Percentiles rank a stretch among this genome's conserved stretches.
These are phyloP conservation scores for Penicillium nordicum DNA, from an alignment of 2,329 filamentous ascomycete genomes.

Conservation along the genomic window DNA sequence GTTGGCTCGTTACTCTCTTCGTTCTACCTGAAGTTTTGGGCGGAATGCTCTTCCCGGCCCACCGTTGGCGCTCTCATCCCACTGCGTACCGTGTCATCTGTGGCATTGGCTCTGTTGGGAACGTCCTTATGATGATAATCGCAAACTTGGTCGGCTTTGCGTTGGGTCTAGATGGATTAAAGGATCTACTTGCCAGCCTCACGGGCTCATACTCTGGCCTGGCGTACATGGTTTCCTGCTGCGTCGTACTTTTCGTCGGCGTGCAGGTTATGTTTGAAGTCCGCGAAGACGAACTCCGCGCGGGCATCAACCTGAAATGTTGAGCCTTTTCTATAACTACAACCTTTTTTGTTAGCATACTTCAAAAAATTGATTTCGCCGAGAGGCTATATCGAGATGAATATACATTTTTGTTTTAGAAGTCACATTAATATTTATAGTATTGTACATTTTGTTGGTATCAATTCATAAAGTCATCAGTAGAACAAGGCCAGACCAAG, in stretches of 20 bases:
- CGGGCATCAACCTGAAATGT: conserved; percentile 80
- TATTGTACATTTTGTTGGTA: conserved; percentile 16
- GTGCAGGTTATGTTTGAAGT: conserved; percentile 97
- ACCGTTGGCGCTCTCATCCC: conserved; percentile 66
- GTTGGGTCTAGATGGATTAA: conserved; percentile 81
- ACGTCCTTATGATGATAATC: conserved; percentile 91
- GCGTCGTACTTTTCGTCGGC: conserved; percentile 73
- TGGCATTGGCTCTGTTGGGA: conserved; percentile 74
- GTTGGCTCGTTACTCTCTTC: conserved; percentile 93
- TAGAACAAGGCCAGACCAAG: background rate
- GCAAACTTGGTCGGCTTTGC: conserved; percentile 96
- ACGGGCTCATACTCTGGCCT: conserved; percentile 72
- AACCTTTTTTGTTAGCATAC: background rate
- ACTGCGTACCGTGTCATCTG: conserved; percentile 76
- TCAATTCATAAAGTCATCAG: conserved; percentile 21
- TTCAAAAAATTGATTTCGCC: background rate
- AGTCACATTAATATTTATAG: conserved; percentile 1
- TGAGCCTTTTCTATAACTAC: conserved; percentile 39
- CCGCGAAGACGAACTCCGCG: conserved; percentile 75
- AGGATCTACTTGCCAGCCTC: conserved; percentile 71
- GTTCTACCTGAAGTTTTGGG: conserved; percentile 83
- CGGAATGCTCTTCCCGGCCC: conserved; percentile 66
- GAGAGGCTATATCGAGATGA: background rate
- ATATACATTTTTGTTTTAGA: background rate
- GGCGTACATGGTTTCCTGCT: conserved; percentile 69